Conservation (phyloP, 1,139 yeast genomes). For the Hansenula sp. region DNA sequence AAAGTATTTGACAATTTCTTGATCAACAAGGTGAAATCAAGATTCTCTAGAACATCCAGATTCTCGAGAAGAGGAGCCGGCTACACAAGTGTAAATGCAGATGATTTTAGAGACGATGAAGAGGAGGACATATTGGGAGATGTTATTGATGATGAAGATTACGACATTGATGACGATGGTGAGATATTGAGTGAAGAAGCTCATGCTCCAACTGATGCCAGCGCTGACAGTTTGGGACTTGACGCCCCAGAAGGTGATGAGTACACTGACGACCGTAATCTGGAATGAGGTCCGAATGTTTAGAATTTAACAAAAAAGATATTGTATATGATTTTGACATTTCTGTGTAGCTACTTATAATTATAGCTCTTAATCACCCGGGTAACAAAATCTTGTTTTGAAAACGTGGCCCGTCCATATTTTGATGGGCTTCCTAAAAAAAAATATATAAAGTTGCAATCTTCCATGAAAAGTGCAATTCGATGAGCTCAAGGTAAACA, state of each 20-base stretch:
- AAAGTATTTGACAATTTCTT: slow-evolving; percentile 34
- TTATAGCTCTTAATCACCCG: too few relatives aligned
- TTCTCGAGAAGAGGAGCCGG: slow-evolving; percentile 19
- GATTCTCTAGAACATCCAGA: slow-evolving; percentile 15
- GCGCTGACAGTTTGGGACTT: slow-evolving; percentile 1
- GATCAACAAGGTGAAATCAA: slow-evolving; percentile 28
- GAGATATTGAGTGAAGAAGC: slow-evolving; percentile 5
- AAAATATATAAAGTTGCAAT: not conserved
- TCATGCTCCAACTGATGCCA: slow-evolving; percentile 9
- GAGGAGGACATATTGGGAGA: slow-evolving; percentile 16
- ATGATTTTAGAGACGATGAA: slow-evolving; percentile 19
- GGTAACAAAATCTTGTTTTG: not conserved
- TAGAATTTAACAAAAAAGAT: too few relatives aligned
- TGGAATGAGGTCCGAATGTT: too few relatives aligned
- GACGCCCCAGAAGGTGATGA: slow-evolving; percentile 1
- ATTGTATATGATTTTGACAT: too few relatives aligned
- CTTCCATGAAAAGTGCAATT: not conserved
- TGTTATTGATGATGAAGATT: slow-evolving; percentile 21
- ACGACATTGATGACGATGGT: slow-evolving; percentile 20
- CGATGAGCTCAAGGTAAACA: not conserved
- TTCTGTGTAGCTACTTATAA: too few relatives aligned
- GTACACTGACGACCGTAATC: slow-evolving; percentile 12
- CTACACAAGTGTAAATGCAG: slow-evolving; percentile 12
- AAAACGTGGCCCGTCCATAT: not conserved
- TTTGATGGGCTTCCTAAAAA: not conserved